Conservation (phyloP, 352 stramenopile genomes). For the Phytopythium sindhum region DNA sequence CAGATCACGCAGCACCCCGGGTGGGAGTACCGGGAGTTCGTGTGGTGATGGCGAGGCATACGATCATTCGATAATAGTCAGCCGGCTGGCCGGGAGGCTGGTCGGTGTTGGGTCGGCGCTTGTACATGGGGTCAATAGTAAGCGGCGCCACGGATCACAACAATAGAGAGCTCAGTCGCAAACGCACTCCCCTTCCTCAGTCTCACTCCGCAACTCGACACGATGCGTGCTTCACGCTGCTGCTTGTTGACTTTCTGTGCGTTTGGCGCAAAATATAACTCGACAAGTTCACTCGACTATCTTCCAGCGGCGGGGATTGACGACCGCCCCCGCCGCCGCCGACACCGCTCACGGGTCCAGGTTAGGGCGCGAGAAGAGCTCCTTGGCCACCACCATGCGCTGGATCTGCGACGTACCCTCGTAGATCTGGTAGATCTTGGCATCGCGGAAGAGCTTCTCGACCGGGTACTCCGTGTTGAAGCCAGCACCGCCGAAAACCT, state of each 20-base stretch:
- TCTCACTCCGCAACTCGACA: no score
- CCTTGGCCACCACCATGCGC: slow-evolving; percentile 88
- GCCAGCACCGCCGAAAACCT: slow-evolving; percentile 88
- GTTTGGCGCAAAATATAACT: not conserved
- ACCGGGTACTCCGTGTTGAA: slow-evolving; percentile 93
- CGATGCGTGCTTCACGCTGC: not conserved
- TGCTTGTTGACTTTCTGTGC: not conserved
- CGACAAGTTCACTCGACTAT: not conserved
- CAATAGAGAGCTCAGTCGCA: not conserved
- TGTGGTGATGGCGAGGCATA: not conserved
- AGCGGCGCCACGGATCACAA: not conserved
- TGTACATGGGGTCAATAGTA: slow-evolving; percentile 1
- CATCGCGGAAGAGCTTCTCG: slow-evolving; percentile 91
- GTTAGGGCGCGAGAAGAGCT: slow-evolving; percentile 71
- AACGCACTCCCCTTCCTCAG: no score
- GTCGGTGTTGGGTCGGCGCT: not conserved
- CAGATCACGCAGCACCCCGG: not conserved
- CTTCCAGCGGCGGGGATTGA: not conserved
- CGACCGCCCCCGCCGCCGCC: no score
- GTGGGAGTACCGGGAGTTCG: slow-evolving; percentile 11
- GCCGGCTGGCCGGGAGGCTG: not conserved
- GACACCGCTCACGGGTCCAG: slow-evolving; percentile 50
- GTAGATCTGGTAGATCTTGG: slow-evolving; percentile 93
- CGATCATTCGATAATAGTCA: slow-evolving; percentile 1
- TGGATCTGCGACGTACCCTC: slow-evolving; percentile 92